These are phyloP conservation scores for Saccharomycopsis fermentans DNA, from an alignment of 805 yeast species.

Conservation along the genomic window DNA sequence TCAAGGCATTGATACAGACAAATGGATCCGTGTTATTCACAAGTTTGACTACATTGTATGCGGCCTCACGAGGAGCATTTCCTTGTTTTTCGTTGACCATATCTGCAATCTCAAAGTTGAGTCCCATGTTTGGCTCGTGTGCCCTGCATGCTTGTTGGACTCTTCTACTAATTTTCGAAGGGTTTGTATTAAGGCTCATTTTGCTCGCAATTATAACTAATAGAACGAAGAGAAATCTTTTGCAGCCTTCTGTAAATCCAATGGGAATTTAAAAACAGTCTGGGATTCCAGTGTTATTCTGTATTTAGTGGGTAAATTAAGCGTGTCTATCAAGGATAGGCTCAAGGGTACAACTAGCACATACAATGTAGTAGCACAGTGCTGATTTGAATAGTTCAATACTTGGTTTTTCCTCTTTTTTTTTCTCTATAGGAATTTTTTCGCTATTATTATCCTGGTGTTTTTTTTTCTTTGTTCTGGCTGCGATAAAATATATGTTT, in stretches of 20 bases:
- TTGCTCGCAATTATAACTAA: not conserved
- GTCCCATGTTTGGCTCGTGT: slow-evolving; percentile 71
- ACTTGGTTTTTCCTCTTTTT: not conserved
- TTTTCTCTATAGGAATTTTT: not conserved
- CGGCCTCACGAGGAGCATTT: slow-evolving; percentile 84
- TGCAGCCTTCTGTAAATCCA: no score
- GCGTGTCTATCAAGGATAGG: no score
- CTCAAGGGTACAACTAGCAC: no score
- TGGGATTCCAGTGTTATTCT: no score
- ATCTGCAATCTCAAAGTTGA: slow-evolving; percentile 90
- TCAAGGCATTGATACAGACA: slow-evolving; percentile 72
- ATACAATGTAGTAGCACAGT: no score
- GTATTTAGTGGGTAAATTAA: no score
- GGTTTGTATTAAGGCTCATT: not conserved
- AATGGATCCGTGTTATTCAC: slow-evolving; percentile 78
- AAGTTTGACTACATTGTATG: slow-evolving; percentile 70
- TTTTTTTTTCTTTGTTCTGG: not conserved
- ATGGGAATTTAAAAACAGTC: no score
- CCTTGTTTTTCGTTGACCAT: slow-evolving; percentile 89
- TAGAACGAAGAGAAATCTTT: no score
- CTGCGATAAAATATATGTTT: not conserved
- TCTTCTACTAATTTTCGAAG: slow-evolving; percentile 21
- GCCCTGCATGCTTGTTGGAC: slow-evolving; percentile 79
- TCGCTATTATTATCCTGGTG: not conserved
- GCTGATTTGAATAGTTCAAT: no score